Evolutionary conservation across 2,329 filamentous ascomycete species (phyloP), one percentile per base, ranked within the genome.

Genomic region (Diaporthe destruens): DNA sequence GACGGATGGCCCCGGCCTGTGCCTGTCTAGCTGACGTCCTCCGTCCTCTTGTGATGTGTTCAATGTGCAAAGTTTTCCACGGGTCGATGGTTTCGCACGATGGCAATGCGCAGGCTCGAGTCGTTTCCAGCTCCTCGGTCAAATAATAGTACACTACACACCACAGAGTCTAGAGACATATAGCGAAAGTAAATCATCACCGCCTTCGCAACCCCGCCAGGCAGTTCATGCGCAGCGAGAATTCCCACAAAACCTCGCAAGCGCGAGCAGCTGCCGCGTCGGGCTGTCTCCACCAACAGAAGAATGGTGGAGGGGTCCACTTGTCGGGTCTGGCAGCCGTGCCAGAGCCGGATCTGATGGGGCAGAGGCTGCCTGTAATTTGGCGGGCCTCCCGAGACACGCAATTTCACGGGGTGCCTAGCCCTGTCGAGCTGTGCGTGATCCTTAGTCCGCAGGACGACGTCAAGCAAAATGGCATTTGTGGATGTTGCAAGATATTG

Each of bases 341-440:
- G 72, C 66, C 71, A 74, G 56, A 34, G 70, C 61, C 59, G 66
- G 66, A 51, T 69, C 68, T 51, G 53, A 59, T 59, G 54, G 71
- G 71, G 66, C 56, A 67, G 61, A 53, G 29, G 53, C 71, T 49
- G 73, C 71, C 73, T 70, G 54, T 69, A 72, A 72, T 74, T 72
- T 72, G 73, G 69, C 73, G 73, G 73, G 66, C 66, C 66, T 71
- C 59, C 73, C 73, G 73, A 72, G 59, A 66, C 68, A 66, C 55
- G 68, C 53, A 70, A 61, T 70, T 70, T 70, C 44, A 70, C 68
- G 23, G 55, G 68, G 56, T 63, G 55, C 55, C 68, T 70, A 32
- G 55, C 55, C 57, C 68, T 42, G 18, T 47, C 18, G 32, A 44
- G 55, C 20, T 53, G 36, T 59, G 55, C 51, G 61, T 29, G 61